Evolutionary conservation across 768 basidiomycete species (phyloP).

Genomic region (Tylopilus subfusipes): DNA sequence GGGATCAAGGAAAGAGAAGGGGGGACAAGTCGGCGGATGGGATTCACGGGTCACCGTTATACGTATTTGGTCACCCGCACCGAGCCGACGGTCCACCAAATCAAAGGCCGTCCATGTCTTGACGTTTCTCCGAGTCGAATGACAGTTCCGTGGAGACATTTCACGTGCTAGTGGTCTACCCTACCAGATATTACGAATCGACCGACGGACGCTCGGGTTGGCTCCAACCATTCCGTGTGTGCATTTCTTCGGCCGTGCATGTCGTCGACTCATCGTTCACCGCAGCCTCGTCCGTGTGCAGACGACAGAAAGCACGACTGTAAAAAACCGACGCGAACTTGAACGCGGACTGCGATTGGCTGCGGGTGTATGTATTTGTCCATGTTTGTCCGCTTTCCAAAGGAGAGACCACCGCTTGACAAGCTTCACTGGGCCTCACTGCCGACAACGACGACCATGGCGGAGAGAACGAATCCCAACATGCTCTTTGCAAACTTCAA

Average conservation of each 20-base stretch:
- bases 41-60: background rate
- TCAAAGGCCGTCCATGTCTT: no score
- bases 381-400: constrained; percentile 17
- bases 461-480: constrained; percentile 41
- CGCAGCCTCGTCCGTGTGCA: no score
- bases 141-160: background rate
- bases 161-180: background rate
- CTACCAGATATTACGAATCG: no score
- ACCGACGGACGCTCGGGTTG: no score
- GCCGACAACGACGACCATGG: constrained; percentile 28
- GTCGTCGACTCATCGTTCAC: no score
- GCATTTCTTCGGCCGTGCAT: no score
- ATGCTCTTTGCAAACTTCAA: constrained; percentile 95
- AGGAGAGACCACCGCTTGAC: background rate
- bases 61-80: constrained; percentile 22
- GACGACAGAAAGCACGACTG: no score
- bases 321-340: no score
- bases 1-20: constrained; percentile 53
- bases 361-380: constrained; percentile 7
- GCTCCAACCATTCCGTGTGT: no score
- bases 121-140: background rate
- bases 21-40: constrained; percentile 19
- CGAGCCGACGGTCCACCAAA: constrained; percentile 4
- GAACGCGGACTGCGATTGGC: background rate
- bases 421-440: background rate